phyloP scores from a whole-genome alignment of 805 yeast species.

The Saturnispora saitoi region DNA sequence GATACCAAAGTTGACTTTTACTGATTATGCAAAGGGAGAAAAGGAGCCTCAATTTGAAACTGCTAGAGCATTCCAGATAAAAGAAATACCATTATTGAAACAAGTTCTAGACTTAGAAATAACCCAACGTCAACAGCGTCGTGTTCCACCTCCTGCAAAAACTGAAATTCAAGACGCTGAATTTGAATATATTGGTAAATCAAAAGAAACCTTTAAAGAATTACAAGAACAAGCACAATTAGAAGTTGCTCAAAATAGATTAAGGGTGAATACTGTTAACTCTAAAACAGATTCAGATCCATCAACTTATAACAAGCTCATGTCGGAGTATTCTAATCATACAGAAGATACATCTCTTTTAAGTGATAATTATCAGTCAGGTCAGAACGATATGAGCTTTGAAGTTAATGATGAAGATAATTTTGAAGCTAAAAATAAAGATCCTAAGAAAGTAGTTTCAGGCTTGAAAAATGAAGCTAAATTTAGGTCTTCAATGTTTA shows the following conservation, averaged over 20 bases:
- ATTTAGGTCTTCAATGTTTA: constrained; percentile 28
- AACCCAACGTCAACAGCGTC: constrained; percentile 10
- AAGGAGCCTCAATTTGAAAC: constrained; percentile 3
- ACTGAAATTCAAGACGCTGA: constrained; percentile 21
- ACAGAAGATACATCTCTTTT: constrained; percentile 25
- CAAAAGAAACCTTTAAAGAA: constrained; percentile 25
- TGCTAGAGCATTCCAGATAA: constrained; percentile 10
- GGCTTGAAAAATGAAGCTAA: constrained; percentile 31
- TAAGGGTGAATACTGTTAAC: constrained; percentile 5
- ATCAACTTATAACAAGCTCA: constrained; percentile 20
- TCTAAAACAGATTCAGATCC: constrained; percentile 19
- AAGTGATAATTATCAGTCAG: constrained; percentile 7
- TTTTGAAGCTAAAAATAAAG: neutral
- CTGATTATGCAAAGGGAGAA: constrained; percentile 42
- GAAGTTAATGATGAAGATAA: constrained; percentile 3
- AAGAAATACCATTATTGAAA: constrained; percentile 16
- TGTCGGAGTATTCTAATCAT: constrained; percentile 25
- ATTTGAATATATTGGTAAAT: constrained; percentile 22
- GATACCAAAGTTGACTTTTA: constrained; percentile 49
- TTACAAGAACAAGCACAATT: constrained; percentile 22
- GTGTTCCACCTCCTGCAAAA: constrained; percentile 25
- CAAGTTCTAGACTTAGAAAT: constrained; percentile 7
- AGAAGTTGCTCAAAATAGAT: constrained; percentile 16
- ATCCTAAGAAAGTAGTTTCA: neutral
- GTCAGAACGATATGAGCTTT: constrained; percentile 1